Evolutionary conservation across 2,329 filamentous ascomycete genomes (phyloP), one percentile per base, ranked within the genome.

Genomic region (Akanthomyces lecanii): DNA sequence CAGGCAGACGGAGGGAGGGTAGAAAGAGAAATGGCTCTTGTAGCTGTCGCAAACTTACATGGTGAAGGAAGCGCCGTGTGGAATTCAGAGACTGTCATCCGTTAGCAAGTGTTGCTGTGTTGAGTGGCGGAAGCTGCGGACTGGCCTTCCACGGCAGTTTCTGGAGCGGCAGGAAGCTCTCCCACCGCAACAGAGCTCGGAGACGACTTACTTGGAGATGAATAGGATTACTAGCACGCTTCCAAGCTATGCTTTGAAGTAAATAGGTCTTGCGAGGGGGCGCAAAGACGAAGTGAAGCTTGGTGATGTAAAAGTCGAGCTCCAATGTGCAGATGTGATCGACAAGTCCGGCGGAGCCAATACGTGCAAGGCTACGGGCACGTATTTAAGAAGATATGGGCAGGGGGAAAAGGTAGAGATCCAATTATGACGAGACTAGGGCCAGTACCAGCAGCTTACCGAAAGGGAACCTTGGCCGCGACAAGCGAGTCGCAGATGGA

Each of bases 311-410:
- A 36, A 50, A 30, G 11, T 61, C 36, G 50, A 51, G 47, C 50
- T 47, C 28, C 38, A 28, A 45, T 25, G 45, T 61, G 67, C 40
- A 50, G 59, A 62, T 55, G 59, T 23, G 59, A 62, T 62, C 51
- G 59, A 53, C 59, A 30, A 62, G 51, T 40, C 30, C 21, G 50
- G 59, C 51, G 59, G 59, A 55, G 59, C 59, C 42, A 30, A 21
- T 16, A 48, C 4, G 59, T 40, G 33, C 51, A 54, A 62, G 59
- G 59, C 51, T 62, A 47, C 50, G 50, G 51, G 59, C 59, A 48
- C 14, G 21, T 55, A 62, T 28, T 28, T 54, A 50, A 40, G n/a
- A 62, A 38, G 40, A 30, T 4, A 28, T 51, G 42, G 36, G 14
- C 18, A 38, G 23, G 8, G 38, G 30, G n/a, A 12, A 36, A 53